These are phyloP conservation scores for Inga leiocalycina DNA, from an alignment of 306 rosid species.

Conservation along the genomic window DNA sequence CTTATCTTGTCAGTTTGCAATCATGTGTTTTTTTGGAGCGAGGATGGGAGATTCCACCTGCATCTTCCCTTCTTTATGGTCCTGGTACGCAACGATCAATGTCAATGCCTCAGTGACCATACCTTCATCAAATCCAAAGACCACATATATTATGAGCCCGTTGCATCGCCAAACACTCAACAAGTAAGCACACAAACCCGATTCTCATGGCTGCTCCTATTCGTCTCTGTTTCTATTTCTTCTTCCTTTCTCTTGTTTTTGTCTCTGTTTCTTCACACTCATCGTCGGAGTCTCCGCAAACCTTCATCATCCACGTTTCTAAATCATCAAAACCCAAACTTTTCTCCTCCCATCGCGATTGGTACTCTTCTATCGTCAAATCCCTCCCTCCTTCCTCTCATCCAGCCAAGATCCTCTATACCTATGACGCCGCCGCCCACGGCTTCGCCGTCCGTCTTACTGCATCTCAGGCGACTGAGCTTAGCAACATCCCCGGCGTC, in stretches of 20 bases:
- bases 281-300: slow-evolving; percentile 47
- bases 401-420: slow-evolving; percentile 63
- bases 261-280: slow-evolving; percentile 26
- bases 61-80: background rate
- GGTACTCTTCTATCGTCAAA: slow-evolving; percentile 70
- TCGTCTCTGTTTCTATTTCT: background rate
- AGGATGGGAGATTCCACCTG: background rate
- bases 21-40: background rate
- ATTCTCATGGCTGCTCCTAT: background rate
- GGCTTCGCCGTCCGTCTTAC: slow-evolving; percentile 80
- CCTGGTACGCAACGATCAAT: too few relatives aligned
- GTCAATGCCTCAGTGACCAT: background rate
- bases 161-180: background rate
- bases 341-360: slow-evolving; percentile 58
- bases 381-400: slow-evolving; percentile 70
- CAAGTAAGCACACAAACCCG: background rate
- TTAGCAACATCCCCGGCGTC: slow-evolving; percentile 42
- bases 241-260: background rate
- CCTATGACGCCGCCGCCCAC: slow-evolving; percentile 53
- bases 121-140: background rate
- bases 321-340: slow-evolving; percentile 53
- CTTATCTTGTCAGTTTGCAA: background rate
- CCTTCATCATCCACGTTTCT: slow-evolving; percentile 79
- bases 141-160: background rate
- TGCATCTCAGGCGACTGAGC: slow-evolving; percentile 48